Percentiles rank a stretch among this genome's conserved stretches.
These are phyloP conservation scores for Aspergillus jensenii DNA, from an alignment of 2,329 filamentous ascomycete genomes.

Conservation along the genomic window DNA sequence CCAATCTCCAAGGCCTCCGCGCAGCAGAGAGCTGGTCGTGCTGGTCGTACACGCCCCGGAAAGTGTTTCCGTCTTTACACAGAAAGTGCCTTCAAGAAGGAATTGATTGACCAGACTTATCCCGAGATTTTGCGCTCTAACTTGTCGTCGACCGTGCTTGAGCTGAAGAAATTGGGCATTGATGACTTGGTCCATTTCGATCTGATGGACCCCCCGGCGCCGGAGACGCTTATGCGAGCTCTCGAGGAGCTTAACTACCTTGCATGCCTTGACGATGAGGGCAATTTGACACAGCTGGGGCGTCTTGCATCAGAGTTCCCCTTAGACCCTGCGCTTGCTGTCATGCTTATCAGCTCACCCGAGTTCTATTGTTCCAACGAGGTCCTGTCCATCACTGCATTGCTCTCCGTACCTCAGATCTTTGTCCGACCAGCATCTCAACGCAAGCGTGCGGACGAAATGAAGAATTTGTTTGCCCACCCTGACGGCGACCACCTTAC, in stretches of 20 bases:
- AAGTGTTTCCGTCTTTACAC: constrained; percentile 98
- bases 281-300: constrained; percentile 83
- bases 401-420: constrained; percentile 91
- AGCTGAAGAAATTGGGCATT: constrained; percentile 95
- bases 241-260: constrained; percentile 97
- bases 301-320: constrained; percentile 91
- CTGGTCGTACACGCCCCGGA: constrained; percentile 94
- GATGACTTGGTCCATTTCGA: constrained; percentile 98
- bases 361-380: constrained; percentile 99
- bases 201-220: constrained; percentile 95
- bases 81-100: constrained; percentile 93
- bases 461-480: constrained; percentile 93
- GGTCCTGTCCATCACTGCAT: constrained; percentile 88
- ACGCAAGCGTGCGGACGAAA: constrained; percentile 90
- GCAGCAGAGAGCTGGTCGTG: constrained; percentile 96
- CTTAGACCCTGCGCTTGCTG: constrained; percentile 86
- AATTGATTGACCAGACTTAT: constrained; percentile 95
- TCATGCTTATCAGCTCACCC: constrained; percentile 96
- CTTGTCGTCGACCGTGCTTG: constrained; percentile 88
- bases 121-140: constrained; percentile 95
- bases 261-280: constrained; percentile 93
- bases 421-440: constrained; percentile 84
- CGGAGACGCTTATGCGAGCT: constrained; percentile 97
- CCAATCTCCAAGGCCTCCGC: constrained; percentile 97
- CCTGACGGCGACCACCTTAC: constrained; percentile 93